A percentile compares a stretch with the other conserved stretches of the same genome.
Evolutionary conservation across 1,284 basidiomycete species (phyloP).

Genomic region (Vanrija humicola): DNA sequence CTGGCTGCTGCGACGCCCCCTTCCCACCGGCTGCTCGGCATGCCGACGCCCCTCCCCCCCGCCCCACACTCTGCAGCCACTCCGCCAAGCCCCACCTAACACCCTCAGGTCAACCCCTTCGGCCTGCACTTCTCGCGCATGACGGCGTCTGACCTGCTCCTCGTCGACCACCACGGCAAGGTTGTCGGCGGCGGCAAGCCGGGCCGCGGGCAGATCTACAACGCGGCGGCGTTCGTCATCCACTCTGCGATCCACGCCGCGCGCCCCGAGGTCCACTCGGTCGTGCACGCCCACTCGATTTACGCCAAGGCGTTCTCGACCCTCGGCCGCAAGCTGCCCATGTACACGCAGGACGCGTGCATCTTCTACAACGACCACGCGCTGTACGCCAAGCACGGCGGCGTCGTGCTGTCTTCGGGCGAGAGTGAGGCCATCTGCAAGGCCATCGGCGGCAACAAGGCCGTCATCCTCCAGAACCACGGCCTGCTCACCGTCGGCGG

Average conservation of each 20-base stretch:
- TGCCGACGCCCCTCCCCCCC: too few relatives aligned
- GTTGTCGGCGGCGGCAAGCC: conserved; percentile 53
- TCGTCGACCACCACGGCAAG: conserved; percentile 52
- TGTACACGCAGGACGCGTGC: conserved; percentile 37
- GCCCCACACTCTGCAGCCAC: too few relatives aligned
- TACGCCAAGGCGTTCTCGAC: conserved; percentile 62
- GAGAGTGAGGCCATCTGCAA: conserved; percentile 59
- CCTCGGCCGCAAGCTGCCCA: conserved; percentile 56
- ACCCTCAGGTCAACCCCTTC: conserved; percentile 22
- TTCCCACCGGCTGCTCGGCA: too few relatives aligned
- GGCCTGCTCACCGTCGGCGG: conserved; percentile 56
- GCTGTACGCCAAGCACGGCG: conserved; percentile 53
- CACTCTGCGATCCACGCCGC: conserved; percentile 60
- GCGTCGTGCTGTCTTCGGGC: conserved; percentile 59
- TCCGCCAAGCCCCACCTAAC: neutral
- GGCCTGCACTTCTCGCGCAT: conserved; percentile 51
- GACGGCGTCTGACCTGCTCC: conserved; percentile 53
- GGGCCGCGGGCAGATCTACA: conserved; percentile 45
- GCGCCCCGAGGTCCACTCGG: conserved; percentile 61
- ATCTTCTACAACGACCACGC: conserved; percentile 25
- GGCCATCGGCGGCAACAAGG: conserved; percentile 52
- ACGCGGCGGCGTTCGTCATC: conserved; percentile 55
- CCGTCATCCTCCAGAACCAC: conserved; percentile 56
- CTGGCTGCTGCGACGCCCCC: too few relatives aligned
- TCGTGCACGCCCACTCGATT: conserved; percentile 63